These are phyloP conservation scores for Geotrichum carabidarum DNA, from an alignment of 1,139 yeast genomes.

Conservation along the genomic window DNA sequence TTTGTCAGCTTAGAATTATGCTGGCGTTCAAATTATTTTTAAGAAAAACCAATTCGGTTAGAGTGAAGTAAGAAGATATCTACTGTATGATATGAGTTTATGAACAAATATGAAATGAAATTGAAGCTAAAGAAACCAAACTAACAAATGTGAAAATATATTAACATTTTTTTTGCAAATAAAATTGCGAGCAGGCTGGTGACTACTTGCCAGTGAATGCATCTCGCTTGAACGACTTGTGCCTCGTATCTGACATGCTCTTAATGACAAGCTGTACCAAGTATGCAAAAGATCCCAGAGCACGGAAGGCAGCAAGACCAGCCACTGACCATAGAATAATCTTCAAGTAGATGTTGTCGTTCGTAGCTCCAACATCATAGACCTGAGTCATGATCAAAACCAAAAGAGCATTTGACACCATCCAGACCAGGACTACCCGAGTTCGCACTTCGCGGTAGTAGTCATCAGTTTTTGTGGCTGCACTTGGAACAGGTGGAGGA, in stretches of 20 bases:
- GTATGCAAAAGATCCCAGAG: conserved; percentile 68
- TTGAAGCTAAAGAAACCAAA: neutral
- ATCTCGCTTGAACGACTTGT: conserved; percentile 26
- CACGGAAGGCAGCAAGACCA: conserved; percentile 70
- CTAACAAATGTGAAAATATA: neutral
- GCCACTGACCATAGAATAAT: conserved; percentile 91
- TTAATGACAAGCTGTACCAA: conserved; percentile 45
- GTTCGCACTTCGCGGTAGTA: conserved; percentile 93
- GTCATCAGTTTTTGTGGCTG: conserved; percentile 41
- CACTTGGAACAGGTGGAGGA: conserved; percentile 5
- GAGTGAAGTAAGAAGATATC: neutral
- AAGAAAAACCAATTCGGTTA: neutral
- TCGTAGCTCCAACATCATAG: conserved; percentile 57
- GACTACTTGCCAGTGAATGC: conserved; percentile 25
- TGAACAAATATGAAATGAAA: neutral
- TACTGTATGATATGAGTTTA: neutral
- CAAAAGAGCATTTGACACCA: conserved; percentile 70
- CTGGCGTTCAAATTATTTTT: neutral
- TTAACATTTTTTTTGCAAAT: too few relatives aligned
- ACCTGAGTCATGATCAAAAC: conserved; percentile 88
- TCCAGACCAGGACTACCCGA: conserved; percentile 88
- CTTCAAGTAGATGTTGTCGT: conserved; percentile 69
- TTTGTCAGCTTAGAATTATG: conserved; percentile 14
- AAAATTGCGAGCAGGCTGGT: neutral
- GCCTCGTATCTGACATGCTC: conserved; percentile 30